Evolutionary conservation across 257 asterid species (phyloP).

Genomic region (Primulina huaijiensis): DNA sequence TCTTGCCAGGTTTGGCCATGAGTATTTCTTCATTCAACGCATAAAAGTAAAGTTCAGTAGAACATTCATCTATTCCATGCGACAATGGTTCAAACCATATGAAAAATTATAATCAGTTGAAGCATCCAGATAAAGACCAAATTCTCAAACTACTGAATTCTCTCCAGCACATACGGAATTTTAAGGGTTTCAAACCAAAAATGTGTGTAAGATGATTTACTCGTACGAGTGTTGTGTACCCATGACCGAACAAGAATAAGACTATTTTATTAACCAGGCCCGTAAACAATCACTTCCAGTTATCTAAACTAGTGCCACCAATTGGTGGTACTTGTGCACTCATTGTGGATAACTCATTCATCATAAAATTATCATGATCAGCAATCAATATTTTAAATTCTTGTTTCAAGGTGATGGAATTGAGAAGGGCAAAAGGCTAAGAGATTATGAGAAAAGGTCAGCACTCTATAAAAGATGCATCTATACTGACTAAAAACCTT

Average conservation of each 20-base stretch:
- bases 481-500: background rate
- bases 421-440: slow-evolving; percentile 1
- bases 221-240: too few species aligned
- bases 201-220: background rate
- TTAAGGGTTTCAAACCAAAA: background rate
- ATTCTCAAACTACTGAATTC: background rate
- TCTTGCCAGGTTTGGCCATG: background rate
- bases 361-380: background rate
- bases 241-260: background rate
- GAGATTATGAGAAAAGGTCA: slow-evolving; percentile 7
- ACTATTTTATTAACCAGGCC: background rate
- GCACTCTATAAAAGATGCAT: background rate
- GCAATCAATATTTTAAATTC: background rate
- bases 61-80: background rate
- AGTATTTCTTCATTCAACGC: slow-evolving; percentile 2
- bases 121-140: background rate
- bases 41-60: background rate
- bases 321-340: background rate
- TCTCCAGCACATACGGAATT: background rate
- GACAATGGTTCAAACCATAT: background rate
- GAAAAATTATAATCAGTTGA: background rate
- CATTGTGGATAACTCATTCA: background rate
- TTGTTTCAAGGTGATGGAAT: background rate
- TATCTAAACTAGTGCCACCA: background rate
- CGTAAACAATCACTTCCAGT: background rate